Conservation (phyloP, 257 asterid species). For the Ilex aquifolium region DNA sequence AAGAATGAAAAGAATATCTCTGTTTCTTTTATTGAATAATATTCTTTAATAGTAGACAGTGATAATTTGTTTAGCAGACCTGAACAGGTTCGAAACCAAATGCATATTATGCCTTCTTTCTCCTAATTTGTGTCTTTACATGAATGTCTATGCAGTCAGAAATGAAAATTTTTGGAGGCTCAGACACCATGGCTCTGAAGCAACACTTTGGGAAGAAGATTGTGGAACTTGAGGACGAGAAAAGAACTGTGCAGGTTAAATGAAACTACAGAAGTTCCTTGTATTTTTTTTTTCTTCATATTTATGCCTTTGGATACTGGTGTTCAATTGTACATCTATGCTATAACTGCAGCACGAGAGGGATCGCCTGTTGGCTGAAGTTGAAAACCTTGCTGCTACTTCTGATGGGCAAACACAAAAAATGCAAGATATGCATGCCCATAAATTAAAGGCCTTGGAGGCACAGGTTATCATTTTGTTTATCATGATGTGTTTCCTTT, state of each 20-base stretch:
- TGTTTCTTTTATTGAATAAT: too few species aligned
- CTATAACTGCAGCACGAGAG: slow-evolving; percentile 60
- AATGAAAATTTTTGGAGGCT: slow-evolving; percentile 85
- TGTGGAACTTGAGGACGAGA: slow-evolving; percentile 95
- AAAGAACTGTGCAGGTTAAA: slow-evolving; percentile 77
- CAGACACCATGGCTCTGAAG: slow-evolving; percentile 80
- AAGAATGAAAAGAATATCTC: too few species aligned
- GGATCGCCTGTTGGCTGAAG: slow-evolving; percentile 77
- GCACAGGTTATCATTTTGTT: slow-evolving; percentile 50
- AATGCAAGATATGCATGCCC: slow-evolving; percentile 80
- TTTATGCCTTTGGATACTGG: slow-evolving; percentile 10
- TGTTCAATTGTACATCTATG: slow-evolving; percentile 13
- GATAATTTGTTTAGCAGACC: too few species aligned
- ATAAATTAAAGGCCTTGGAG: slow-evolving; percentile 80
- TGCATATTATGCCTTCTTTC: slow-evolving; percentile 6
- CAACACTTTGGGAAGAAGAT: slow-evolving; percentile 95
- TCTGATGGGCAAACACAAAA: slow-evolving; percentile 87
- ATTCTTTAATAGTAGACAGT: too few species aligned
- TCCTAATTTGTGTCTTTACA: neutral
- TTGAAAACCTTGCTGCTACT: slow-evolving; percentile 88
- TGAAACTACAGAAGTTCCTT: slow-evolving; percentile 5
- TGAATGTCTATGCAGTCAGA: slow-evolving; percentile 59
- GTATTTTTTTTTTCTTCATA: neutral
- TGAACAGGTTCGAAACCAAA: neutral
- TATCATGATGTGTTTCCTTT: neutral